Conservation (phyloP, 352 stramenopile species). For the Phytophthora podocarpi region DNA sequence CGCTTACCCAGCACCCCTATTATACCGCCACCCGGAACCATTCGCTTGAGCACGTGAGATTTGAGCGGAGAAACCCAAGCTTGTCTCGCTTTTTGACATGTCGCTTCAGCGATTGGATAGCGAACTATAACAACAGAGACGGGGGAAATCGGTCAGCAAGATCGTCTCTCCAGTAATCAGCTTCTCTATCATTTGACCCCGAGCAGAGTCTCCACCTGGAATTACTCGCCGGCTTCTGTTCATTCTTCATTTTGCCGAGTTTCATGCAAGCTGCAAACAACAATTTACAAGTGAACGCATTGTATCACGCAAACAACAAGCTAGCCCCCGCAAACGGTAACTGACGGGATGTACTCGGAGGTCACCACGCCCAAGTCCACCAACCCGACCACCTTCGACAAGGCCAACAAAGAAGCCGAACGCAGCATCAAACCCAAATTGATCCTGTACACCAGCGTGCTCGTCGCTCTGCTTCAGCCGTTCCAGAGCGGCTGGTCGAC, state of each 20-base stretch:
- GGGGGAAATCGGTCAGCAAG: neutral
- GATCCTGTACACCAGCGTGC: conserved; percentile 52
- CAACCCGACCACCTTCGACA: conserved; percentile 15
- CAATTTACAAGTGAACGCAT: neutral
- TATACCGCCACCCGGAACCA: neutral
- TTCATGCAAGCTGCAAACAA: conserved; percentile 8
- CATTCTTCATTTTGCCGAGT: conserved; percentile 23
- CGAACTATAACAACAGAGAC: conserved; percentile 24
- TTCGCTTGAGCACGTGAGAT: conserved; percentile 1
- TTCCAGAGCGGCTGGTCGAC: conserved; percentile 65
- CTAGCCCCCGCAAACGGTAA: conserved; percentile 20
- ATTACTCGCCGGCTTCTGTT: neutral
- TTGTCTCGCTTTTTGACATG: conserved; percentile 17
- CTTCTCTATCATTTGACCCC: neutral
- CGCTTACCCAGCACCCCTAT: neutral
- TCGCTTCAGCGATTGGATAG: conserved; percentile 16
- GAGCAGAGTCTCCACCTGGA: neutral
- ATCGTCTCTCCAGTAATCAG: conserved; percentile 6
- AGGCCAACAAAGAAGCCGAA: conserved; percentile 30
- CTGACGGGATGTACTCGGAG: conserved; percentile 32
- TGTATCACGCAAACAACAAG: conserved; percentile 1
- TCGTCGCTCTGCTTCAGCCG: conserved; percentile 43
- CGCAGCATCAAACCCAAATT: conserved; percentile 34
- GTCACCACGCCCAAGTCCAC: neutral
- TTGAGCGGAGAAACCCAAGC: neutral